Percentiles rank a stretch among this genome's conserved stretches.
Evolutionary conservation across 1,284 basidiomycete genomes (phyloP).

Genomic region (Puccinia hordei): DNA sequence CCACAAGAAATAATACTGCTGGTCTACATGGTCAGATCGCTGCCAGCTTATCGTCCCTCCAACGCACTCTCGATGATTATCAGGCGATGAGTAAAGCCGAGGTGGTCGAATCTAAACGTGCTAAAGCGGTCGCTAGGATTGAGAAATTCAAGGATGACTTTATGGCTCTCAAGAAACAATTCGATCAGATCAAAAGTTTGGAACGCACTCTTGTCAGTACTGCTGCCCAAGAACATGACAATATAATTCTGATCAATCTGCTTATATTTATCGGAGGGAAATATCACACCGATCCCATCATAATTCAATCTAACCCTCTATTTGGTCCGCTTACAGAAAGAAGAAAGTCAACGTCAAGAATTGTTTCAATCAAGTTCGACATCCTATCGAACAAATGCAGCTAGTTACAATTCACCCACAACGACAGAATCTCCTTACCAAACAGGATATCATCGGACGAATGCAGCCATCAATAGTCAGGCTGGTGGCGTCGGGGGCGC

Average conservation of each 20-base stretch:
- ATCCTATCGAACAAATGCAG: slow-evolving; percentile 59
- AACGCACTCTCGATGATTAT: slow-evolving; percentile 89
- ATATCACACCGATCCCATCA: background rate
- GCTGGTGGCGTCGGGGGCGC: background rate
- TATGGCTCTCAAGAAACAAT: slow-evolving; percentile 60
- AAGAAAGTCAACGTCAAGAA: slow-evolving; percentile 42
- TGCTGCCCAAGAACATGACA: background rate
- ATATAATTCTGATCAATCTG: too few relatives aligned
- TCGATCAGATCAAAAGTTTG: slow-evolving; percentile 61
- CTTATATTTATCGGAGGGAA: too few relatives aligned
- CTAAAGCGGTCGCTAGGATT: slow-evolving; percentile 74
- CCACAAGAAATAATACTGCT: slow-evolving; percentile 49
- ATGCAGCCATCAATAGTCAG: slow-evolving; percentile 21
- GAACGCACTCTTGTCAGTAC: slow-evolving; percentile 58
- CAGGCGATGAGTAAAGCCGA: slow-evolving; percentile 92
- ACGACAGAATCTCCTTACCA: slow-evolving; percentile 64
- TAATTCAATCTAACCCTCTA: background rate
- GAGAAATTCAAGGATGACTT: slow-evolving; percentile 62
- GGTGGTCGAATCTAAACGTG: slow-evolving; percentile 87
- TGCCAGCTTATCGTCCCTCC: slow-evolving; percentile 86
- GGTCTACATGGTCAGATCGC: slow-evolving; percentile 75
- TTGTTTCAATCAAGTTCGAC: slow-evolving; percentile 57
- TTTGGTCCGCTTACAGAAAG: slow-evolving; percentile 15
- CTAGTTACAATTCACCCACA: slow-evolving; percentile 58
- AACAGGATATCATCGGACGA: slow-evolving; percentile 32